These are phyloP conservation scores for Aspergillus asperescens DNA, from an alignment of 495 filamentous ascomycete genomes.

Conservation along the genomic window DNA sequence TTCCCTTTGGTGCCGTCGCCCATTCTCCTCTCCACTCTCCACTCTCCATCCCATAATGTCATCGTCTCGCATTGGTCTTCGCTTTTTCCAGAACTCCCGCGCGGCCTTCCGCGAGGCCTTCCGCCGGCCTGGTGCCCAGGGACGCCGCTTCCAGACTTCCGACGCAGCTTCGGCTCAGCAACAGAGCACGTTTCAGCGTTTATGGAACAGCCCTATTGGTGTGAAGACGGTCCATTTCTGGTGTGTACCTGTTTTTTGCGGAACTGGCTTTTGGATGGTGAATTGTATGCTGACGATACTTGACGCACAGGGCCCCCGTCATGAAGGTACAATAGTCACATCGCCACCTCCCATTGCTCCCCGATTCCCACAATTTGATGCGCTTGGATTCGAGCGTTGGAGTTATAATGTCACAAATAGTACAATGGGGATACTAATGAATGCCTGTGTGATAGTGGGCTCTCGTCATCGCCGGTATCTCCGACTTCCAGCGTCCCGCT, in stretches of 20 bases:
- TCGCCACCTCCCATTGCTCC: conserved; percentile 12
- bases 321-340: conserved; percentile 78
- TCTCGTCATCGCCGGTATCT: conserved; percentile 84
- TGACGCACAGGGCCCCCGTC: conserved; percentile 68
- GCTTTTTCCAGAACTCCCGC: conserved; percentile 47
- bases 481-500: conserved; percentile 88
- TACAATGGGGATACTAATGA: neutral
- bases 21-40: conserved; percentile 20
- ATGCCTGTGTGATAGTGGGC: conserved; percentile 57
- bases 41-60: conserved; percentile 27
- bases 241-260: conserved; percentile 40
- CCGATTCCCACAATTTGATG: neutral
- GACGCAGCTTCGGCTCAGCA: conserved; percentile 47
- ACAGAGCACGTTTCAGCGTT: conserved; percentile 59
- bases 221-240: conserved; percentile 98
- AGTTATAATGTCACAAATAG: neutral
- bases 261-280: neutral
- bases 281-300: conserved; percentile 15
- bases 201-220: conserved; percentile 84
- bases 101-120: conserved; percentile 52
- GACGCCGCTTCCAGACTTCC: conserved; percentile 63
- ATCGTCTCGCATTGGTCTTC: conserved; percentile 46
- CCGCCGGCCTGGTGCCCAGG: conserved; percentile 47
- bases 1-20: neutral
- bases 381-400: neutral